These are phyloP conservation scores for Ganoderma lucidum DNA, from an alignment of 1,284 basidiomycete species.

Conservation along the genomic window DNA sequence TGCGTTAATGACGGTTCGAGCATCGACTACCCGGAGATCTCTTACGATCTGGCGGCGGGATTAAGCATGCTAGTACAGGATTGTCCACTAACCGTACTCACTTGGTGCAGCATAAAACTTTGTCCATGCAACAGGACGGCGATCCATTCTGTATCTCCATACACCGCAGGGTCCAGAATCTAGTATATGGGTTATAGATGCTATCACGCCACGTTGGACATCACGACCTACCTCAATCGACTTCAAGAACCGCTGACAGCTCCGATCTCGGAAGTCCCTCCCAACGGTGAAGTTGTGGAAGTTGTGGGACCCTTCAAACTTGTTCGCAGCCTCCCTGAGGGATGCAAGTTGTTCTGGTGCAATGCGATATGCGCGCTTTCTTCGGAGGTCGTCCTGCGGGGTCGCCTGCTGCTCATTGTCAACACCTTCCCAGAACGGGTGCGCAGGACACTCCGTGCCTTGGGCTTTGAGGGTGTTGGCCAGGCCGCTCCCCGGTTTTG, in stretches of 20 bases:
- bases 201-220: conserved; percentile 1
- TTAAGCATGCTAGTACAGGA: conserved; percentile 1
- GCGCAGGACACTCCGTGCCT: conserved; percentile 31
- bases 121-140: conserved; percentile 95
- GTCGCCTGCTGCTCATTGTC: conserved; percentile 46
- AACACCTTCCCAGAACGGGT: conserved; percentile 56
- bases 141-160: conserved; percentile 95
- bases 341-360: conserved; percentile 58
- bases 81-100: conserved; percentile 39
- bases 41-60: conserved; percentile 39
- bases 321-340: conserved; percentile 65
- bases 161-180: conserved; percentile 83
- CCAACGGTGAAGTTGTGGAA: conserved; percentile 98
- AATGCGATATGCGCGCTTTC: conserved; percentile 78
- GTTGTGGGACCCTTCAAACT: conserved; percentile 88
- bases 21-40: too few relatives aligned
- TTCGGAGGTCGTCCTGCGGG: conserved; percentile 61
- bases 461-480: conserved; percentile 53
- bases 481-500: conserved; percentile 79
- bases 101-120: conserved; percentile 99
- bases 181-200: conserved; percentile 39
- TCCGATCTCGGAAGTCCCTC: conserved; percentile 84
- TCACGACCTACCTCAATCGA: conserved; percentile 70
- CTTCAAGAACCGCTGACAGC: conserved; percentile 87
- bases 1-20: background rate